These are phyloP conservation scores for Filobasidium wieringae DNA, from an alignment of 768 basidiomycete species.

Conservation along the genomic window DNA sequence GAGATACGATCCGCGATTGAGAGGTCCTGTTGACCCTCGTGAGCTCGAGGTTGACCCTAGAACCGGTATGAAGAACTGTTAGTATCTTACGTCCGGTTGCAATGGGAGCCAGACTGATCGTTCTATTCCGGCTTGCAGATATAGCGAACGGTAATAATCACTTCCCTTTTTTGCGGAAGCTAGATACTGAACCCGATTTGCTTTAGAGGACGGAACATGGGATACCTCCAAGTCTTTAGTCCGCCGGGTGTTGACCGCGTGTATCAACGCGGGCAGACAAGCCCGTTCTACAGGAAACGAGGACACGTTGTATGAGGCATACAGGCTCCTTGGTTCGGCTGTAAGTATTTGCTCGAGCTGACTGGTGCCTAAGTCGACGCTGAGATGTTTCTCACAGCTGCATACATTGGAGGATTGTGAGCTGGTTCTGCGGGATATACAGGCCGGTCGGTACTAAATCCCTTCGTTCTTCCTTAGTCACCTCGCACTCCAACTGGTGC, in stretches of 20 bases:
- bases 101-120: not conserved
- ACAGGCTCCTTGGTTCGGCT: conserved; percentile 59
- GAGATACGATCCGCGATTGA: conserved; percentile 59
- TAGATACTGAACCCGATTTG: not conserved
- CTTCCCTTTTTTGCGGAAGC: not conserved
- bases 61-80: conserved; percentile 74
- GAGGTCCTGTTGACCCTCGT: conserved; percentile 68
- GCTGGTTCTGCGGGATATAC: not conserved
- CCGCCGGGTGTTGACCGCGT: conserved; percentile 58
- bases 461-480: conserved; percentile 33
- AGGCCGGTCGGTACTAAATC: not conserved
- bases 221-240: conserved; percentile 51
- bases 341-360: conserved; percentile 10
- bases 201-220: conserved; percentile 53
- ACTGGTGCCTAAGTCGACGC: too few relatives aligned
- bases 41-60: conserved; percentile 74
- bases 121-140: conserved; percentile 40
- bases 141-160: conserved; percentile 52
- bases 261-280: conserved; percentile 62
- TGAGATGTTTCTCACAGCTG: conserved; percentile 37
- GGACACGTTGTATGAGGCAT: conserved; percentile 44
- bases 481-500: conserved; percentile 69
- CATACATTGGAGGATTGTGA: conserved; percentile 68
- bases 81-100: not conserved
- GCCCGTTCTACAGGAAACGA: conserved; percentile 37